phyloP scores from a whole-genome alignment of 495 filamentous ascomycete species.

The Neurospora sp. region DNA sequence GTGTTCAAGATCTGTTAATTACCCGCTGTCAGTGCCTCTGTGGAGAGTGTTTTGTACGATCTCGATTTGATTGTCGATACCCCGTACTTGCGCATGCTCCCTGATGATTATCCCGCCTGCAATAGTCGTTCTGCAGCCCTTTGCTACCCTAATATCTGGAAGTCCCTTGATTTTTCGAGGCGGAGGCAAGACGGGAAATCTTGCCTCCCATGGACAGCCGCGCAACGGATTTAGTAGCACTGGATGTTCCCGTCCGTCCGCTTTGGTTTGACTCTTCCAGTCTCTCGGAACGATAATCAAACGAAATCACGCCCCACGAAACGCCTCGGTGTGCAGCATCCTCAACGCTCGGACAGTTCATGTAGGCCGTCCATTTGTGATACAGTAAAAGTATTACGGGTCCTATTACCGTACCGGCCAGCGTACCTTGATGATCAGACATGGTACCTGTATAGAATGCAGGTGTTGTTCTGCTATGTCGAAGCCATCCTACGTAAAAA shows the following conservation, averaged over 20 bases:
- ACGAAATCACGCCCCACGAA: conserved; percentile 4
- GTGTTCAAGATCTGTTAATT: background rate
- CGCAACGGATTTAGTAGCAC: background rate
- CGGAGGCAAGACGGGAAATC: background rate
- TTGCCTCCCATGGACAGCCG: background rate
- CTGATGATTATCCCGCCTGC: conserved; percentile 2
- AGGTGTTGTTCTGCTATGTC: background rate
- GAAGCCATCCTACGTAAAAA: background rate
- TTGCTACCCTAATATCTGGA: background rate
- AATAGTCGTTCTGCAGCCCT: conserved; percentile 8
- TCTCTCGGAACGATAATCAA: conserved; percentile 22
- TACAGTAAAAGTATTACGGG: background rate
- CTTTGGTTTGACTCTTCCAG: conserved; percentile 12
- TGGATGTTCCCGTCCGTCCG: background rate
- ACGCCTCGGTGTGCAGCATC: background rate
- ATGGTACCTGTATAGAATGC: background rate
- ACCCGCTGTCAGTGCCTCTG: background rate
- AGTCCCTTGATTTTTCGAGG: background rate
- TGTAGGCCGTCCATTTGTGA: background rate
- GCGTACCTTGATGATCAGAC: background rate
- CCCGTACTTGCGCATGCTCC: background rate
- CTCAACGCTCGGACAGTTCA: background rate
- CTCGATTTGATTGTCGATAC: background rate
- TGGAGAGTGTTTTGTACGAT: background rate
- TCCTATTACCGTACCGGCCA: conserved; percentile 2